Evolutionary conservation across 2,329 filamentous ascomycete genomes (phyloP).

Genomic region (Penicillium olsonii): DNA sequence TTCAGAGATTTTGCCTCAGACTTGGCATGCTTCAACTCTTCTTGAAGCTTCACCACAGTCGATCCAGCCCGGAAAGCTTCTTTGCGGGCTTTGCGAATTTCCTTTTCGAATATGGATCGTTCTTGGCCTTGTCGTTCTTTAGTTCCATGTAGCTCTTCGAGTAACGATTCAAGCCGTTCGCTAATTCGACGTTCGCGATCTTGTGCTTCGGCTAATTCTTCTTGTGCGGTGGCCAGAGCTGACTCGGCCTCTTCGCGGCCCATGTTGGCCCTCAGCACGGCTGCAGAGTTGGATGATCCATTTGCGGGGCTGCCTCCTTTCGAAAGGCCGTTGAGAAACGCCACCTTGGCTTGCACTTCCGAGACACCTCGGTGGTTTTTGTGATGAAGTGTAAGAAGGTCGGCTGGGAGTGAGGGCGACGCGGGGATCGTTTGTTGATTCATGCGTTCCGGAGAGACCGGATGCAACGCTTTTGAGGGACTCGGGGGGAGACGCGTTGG

Average conservation of each 20-base stretch:
- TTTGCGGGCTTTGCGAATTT: constrained; percentile 57
- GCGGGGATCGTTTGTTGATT: constrained; percentile 48
- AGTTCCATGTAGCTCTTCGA: constrained; percentile 55
- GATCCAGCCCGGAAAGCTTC: constrained; percentile 61
- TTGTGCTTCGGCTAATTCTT: constrained; percentile 44
- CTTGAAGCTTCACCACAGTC: constrained; percentile 56
- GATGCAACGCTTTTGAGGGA: constrained; percentile 42
- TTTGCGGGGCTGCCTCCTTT: constrained; percentile 35
- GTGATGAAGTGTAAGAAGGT: constrained; percentile 38
- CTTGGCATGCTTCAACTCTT: constrained; percentile 48
- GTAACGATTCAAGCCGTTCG: constrained; percentile 45
- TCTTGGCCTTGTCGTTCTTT: constrained; percentile 54
- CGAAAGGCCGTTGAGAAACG: constrained; percentile 50
- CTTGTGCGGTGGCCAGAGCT: constrained; percentile 34
- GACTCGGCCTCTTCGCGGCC: constrained; percentile 51
- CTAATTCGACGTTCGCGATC: constrained; percentile 47
- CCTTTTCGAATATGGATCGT: constrained; percentile 56
- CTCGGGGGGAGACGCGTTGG: constrained; percentile 35
- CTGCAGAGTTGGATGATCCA: constrained; percentile 44
- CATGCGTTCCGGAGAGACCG: constrained; percentile 51
- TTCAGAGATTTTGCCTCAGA: constrained; percentile 52
- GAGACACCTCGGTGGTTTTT: constrained; percentile 40
- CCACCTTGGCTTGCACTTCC: constrained; percentile 52
- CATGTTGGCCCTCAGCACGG: constrained; percentile 46
- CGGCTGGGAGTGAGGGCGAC: constrained; percentile 42